These are phyloP conservation scores for Phytophthora rubi DNA, from an alignment of 352 stramenopile genomes.

Conservation along the genomic window DNA sequence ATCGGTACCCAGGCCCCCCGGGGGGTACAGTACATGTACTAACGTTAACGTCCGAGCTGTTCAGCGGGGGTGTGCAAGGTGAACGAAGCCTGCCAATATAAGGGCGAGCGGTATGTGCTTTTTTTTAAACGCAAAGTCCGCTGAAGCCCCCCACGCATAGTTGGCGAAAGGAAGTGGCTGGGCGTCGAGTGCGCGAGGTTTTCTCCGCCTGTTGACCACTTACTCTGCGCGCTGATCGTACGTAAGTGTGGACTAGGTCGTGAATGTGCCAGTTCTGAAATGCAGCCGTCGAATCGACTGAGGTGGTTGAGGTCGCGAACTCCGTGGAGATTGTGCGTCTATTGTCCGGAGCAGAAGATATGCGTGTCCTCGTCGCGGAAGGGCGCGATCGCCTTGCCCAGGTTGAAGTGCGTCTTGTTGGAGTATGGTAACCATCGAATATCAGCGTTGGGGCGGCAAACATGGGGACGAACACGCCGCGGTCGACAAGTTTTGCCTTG, in stretches of 20 bases:
- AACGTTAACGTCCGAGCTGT: background rate
- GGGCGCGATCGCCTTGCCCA: constrained; percentile 57
- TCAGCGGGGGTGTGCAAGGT: background rate
- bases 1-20: too few relatives aligned
- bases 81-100: too few relatives aligned
- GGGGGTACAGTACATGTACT: too few relatives aligned
- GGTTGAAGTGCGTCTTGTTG: constrained; percentile 42
- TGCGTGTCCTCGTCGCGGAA: constrained; percentile 69
- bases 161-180: constrained; percentile 53
- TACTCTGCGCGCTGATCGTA: constrained; percentile 24
- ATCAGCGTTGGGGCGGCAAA: constrained; percentile 13
- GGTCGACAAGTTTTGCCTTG: constrained; percentile 37
- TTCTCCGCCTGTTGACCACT: constrained; percentile 38
- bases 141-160: constrained; percentile 33
- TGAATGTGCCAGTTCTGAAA: constrained; percentile 45
- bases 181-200: constrained; percentile 42
- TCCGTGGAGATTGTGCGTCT: constrained; percentile 41
- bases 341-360: constrained; percentile 68
- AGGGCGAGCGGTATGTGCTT: background rate
- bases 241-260: constrained; percentile 20
- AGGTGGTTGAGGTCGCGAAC: constrained; percentile 15
- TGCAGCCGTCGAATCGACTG: constrained; percentile 17
- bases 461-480: constrained; percentile 85
- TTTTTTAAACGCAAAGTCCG: background rate
- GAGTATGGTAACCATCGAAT: constrained; percentile 34